Conservation (phyloP, 768 basidiomycete genomes). For the Ramaria rubella region DNA sequence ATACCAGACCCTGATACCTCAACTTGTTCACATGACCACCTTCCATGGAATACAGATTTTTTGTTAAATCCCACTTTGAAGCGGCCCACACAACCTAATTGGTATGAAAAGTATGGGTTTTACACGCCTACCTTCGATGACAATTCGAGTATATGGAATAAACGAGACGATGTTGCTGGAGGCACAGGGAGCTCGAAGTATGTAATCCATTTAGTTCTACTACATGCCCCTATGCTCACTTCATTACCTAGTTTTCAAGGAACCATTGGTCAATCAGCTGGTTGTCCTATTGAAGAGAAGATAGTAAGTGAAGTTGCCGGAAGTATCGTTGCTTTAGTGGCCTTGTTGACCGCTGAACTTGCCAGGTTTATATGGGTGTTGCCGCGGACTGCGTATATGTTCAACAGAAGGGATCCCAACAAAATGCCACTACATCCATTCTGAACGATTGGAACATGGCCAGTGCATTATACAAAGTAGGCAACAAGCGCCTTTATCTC, state of each 20-base stretch:
- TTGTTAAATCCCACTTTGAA: slow-evolving; percentile 45
- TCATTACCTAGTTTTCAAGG: slow-evolving; percentile 49
- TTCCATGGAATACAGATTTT: slow-evolving; percentile 60
- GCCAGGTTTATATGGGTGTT: slow-evolving; percentile 65
- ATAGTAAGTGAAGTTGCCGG: slow-evolving; percentile 39
- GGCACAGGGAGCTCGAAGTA: slow-evolving; percentile 51
- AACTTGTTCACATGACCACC: slow-evolving; percentile 64
- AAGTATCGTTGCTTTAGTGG: not conserved
- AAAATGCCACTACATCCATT: slow-evolving; percentile 67
- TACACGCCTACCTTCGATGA: not conserved
- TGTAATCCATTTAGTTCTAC: slow-evolving; percentile 56
- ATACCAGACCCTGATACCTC: slow-evolving; percentile 22
- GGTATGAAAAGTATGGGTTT: slow-evolving; percentile 35
- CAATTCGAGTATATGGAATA: slow-evolving; percentile 25
- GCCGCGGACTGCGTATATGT: slow-evolving; percentile 84
- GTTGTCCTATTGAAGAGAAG: slow-evolving; percentile 68
- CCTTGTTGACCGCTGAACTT: not conserved
- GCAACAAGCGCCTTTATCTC: not conserved
- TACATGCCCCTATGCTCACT: slow-evolving; percentile 26
- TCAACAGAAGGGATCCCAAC: slow-evolving; percentile 49
- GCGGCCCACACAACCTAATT: slow-evolving; percentile 28
- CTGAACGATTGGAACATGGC: slow-evolving; percentile 77
- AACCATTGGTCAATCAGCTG: slow-evolving; percentile 58
- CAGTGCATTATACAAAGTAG: slow-evolving; percentile 61
- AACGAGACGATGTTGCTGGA: slow-evolving; percentile 52